A percentile compares a stretch with the other conserved stretches of the same genome.
phyloP scores from a whole-genome alignment of 495 filamentous ascomycete genomes.

The Opeltia flavorubescens region DNA sequence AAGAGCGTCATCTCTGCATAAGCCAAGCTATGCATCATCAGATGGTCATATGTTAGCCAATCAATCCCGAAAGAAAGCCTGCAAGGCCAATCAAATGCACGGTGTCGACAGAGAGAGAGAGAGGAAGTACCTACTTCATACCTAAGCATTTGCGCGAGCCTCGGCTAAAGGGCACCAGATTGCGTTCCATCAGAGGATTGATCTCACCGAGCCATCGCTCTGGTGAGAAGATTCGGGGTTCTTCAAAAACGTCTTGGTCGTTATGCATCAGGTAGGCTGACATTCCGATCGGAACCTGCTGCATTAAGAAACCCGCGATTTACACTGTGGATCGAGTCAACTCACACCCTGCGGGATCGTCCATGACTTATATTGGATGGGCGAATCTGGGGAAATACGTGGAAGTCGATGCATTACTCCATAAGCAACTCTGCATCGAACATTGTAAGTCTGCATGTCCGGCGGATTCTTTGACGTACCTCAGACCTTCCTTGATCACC shows the following conservation, averaged over 20 bases:
- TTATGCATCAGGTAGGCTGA: slow-evolving; percentile 22
- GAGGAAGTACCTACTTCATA: slow-evolving; percentile 12
- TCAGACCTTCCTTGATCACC: not conserved
- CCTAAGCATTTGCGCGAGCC: slow-evolving; percentile 18
- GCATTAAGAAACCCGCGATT: not conserved
- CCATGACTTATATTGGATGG: slow-evolving; percentile 21
- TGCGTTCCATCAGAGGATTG: slow-evolving; percentile 8
- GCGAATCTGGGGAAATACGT: slow-evolving; percentile 23
- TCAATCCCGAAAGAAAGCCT: not conserved
- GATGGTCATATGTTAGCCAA: not conserved
- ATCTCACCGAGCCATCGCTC: slow-evolving; percentile 24
- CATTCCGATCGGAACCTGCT: slow-evolving; percentile 21
- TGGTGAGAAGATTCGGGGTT: slow-evolving; percentile 23
- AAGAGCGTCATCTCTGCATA: slow-evolving; percentile 23
- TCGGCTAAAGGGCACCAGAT: slow-evolving; percentile 15
- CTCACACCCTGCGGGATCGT: slow-evolving; percentile 12
- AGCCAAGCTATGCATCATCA: slow-evolving; percentile 14
- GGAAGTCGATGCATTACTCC: slow-evolving; percentile 26
- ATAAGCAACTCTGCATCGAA: slow-evolving; percentile 27
- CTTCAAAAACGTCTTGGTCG: slow-evolving; percentile 19
- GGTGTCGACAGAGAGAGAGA: not conserved
- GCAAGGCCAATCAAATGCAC: not conserved
- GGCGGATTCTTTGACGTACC: not conserved
- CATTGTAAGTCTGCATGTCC: slow-evolving; percentile 9
- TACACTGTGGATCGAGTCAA: not conserved